A percentile compares a stretch with the other conserved stretches of the same genome.
Conservation (phyloP, 192 early-diverging fungal genomes). For the Coemansia sp. region DNA sequence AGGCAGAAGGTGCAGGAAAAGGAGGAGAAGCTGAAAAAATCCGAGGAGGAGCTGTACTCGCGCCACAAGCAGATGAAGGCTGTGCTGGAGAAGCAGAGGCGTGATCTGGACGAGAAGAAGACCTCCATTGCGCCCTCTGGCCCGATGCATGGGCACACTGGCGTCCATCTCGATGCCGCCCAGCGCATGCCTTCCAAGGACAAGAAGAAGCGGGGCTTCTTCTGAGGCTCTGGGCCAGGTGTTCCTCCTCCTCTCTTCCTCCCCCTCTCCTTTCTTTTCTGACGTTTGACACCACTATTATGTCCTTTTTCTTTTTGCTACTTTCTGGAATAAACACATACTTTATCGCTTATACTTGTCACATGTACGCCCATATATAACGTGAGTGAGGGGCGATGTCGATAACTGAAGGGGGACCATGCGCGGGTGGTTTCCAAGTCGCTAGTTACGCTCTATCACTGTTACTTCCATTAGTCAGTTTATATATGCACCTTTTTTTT, state of each 20-base stretch:
- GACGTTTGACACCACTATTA: not conserved
- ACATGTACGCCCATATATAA: not conserved
- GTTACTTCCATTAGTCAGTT: too few species aligned
- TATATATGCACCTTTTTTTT: not conserved
- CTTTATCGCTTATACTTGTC: too few species aligned
- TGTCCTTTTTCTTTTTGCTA: not conserved
- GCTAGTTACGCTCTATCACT: too few species aligned
- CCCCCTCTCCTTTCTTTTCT: constrained; percentile 1
- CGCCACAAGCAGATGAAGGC: constrained; percentile 97
- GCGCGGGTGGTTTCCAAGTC: too few species aligned
- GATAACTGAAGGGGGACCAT: too few species aligned
- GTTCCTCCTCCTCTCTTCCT: not conserved
- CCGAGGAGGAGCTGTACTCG: constrained; percentile 92
- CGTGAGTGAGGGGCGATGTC: not conserved
- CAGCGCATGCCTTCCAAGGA: constrained; percentile 27
- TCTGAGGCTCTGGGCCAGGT: constrained; percentile 15
- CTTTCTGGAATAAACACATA: too few species aligned
- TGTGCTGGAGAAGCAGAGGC: constrained; percentile 86
- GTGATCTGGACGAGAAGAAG: constrained; percentile 94
- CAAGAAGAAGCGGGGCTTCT: constrained; percentile 53
- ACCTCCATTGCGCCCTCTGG: constrained; percentile 61
- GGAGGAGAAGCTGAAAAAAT: constrained; percentile 93
- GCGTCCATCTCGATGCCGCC: constrained; percentile 11
- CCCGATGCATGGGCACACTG: not conserved
- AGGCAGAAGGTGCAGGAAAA: constrained; percentile 98